Conservation (phyloP, 352 stramenopile genomes). For the Thraustotheca clavata region DNA sequence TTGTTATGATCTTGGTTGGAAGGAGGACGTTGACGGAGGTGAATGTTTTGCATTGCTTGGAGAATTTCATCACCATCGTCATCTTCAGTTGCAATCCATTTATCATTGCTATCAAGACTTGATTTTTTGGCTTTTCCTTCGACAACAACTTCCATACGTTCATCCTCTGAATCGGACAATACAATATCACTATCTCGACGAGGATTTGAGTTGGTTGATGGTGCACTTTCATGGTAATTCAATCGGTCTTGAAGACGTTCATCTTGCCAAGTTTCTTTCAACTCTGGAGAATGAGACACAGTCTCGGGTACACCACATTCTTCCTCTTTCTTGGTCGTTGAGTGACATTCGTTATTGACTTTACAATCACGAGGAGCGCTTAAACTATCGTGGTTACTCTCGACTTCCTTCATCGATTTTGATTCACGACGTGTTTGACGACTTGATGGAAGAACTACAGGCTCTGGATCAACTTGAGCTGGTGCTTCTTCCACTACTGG, state of each 20-base stretch:
- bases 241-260: neutral
- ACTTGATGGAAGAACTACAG: neutral
- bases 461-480: too few relatives aligned
- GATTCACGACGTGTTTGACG: neutral
- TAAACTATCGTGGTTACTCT: neutral
- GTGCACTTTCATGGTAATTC: neutral
- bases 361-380: slow-evolving; percentile 6
- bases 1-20: slow-evolving; percentile 18
- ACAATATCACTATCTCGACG: neutral
- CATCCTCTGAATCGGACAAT: neutral
- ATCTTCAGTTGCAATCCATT: slow-evolving; percentile 24
- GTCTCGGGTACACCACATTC: neutral
- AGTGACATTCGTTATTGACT: neutral
- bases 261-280: neutral
- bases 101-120: slow-evolving; percentile 6
- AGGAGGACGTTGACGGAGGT: neutral
- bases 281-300: neutral
- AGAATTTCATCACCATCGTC: slow-evolving; percentile 20
- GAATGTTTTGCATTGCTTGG: slow-evolving; percentile 14
- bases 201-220: neutral
- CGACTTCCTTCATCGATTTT: slow-evolving; percentile 19
- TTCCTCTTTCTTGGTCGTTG: neutral
- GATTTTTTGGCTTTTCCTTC: neutral
- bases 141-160: neutral
- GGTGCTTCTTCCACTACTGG: too few relatives aligned